Percentiles rank a stretch among this genome's conserved stretches.
Evolutionary conservation across 371 early-diverging fungal species (phyloP).

Genomic region (Mucor velutinosus): DNA sequence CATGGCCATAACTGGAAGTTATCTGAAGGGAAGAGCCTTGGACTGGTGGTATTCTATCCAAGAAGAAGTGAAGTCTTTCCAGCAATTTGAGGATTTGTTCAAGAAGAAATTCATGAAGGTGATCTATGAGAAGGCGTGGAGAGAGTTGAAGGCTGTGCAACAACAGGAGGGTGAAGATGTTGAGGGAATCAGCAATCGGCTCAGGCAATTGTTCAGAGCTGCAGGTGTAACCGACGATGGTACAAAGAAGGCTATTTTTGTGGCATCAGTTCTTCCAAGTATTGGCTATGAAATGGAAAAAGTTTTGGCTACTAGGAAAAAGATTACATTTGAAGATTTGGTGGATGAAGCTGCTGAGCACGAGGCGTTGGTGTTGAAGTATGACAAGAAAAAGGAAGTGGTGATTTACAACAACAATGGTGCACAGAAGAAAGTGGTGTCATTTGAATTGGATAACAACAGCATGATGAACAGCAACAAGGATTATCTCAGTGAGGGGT

Average conservation of each 20-base stretch:
- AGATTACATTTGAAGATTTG: neutral
- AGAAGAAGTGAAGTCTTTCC: neutral
- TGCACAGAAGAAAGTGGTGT: neutral
- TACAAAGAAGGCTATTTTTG: neutral
- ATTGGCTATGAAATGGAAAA: constrained; percentile 1
- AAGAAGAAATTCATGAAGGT: neutral
- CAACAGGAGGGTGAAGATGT: neutral
- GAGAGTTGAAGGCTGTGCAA: neutral
- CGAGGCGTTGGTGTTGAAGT: neutral
- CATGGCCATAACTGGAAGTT: neutral
- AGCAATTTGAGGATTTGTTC: neutral
- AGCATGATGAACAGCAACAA: no score
- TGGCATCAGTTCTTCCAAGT: neutral
- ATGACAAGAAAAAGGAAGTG: neutral
- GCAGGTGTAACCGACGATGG: neutral
- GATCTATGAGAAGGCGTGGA: neutral
- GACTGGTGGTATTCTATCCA: neutral
- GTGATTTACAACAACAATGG: no score
- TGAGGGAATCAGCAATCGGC: neutral
- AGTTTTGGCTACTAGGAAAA: neutral
- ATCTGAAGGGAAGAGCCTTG: neutral
- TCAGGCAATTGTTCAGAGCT: neutral
- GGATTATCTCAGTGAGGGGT: neutral
- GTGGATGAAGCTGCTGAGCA: neutral
- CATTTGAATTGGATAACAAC: neutral